Base-by-base conservation (phyloP, 805 yeast species). In the Brettanomyces custersianus region DNA sequence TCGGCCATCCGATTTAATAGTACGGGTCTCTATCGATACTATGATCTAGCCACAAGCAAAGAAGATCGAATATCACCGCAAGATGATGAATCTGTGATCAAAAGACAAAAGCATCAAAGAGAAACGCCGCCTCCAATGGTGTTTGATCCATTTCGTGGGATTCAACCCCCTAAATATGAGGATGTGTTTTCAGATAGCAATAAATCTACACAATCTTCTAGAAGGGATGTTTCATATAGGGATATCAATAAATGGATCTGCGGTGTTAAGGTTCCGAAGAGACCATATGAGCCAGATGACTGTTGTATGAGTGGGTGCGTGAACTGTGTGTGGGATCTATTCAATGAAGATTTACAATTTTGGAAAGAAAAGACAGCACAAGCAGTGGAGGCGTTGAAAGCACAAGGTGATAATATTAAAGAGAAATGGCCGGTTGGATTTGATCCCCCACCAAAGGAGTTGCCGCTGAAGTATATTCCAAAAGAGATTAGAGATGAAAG, bases 261-360 rank as follows among this genome's bases (percentile, higher is more conserved):
- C 0, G 96, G 96, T 0, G 65, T 92, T 0, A 55, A 53, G 6
- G 94, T 90, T 0, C 95, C 96, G 3, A 74, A 72, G n/a, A 72
- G 69, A 52, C 97, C 98, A 0, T 64, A 61, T 4, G 95, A 85
- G 47, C 97, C 97, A 2, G 95, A 88, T 47, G 87, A 90, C 56
- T 90, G 98, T 57, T 90, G 98, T 58, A 87, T 87, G 95, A 79
- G 92, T 39, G 98, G 98, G 1, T 90, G 98, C 57, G 77, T 85
- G 21, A 87, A 90, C 58, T 90, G 98, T 57, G 97, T 90, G 2
- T 92, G 97, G 97, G 96, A 88, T 48, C 62, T 84, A 37, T 90
- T 75, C 54, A 79, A 81, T 45, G 96, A 90, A 36, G 97, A 92
- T 54, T 50, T 88, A 34, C 78, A 75, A 43, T 85, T 85, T 23